Evolutionary conservation across 768 basidiomycete genomes (phyloP), one percentile per base, ranked within the genome.

Genomic region (Leccinum boreale): DNA sequence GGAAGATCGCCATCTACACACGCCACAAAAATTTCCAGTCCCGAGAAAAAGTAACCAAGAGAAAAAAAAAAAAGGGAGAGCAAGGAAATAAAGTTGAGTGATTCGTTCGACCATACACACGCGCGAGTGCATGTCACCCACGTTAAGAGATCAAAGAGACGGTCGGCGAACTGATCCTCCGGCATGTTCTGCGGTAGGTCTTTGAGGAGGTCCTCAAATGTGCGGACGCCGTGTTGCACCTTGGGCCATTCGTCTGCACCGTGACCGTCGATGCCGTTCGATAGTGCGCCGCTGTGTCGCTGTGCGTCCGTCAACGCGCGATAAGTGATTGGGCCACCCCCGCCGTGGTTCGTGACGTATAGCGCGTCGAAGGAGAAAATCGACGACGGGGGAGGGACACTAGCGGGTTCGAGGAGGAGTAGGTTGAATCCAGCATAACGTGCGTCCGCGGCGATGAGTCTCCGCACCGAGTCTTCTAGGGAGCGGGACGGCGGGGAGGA

Each of bases 391-490:
- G 51, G 35, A 9, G 55, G 46, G 3, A 51, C 2, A 19, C 42
- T 35, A 2, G 85, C 1, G 9, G 45, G 81, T 23, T 80, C 75
- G 57, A 93, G 76, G 58, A 92, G 80, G 58, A 92, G 75, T 28
- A 92, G 70, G 71, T 92, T 93, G 79, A 94, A 93, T 3, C 92
- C 92, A 49, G 90, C 87, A 68, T 85, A 91, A 29, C 75, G 70
- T 15, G 78, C 74, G 59, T 83, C 79, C 55, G 72, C 69, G 59
- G 78, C 75, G 51, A 79, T 71, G 54, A 85, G 75, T 64, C 67
- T 74, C 53, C 75, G 73, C 42, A 80, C 72, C 66, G 82, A 77
- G 52, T 79, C 78, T 62, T 82, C 77, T 50, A 89, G 71, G 29
- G 78, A 72, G 59, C 68, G 67, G 53, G 76, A 69, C 54, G 78